phyloP scores from a whole-genome alignment of 768 basidiomycete genomes.

The Stropharia rugosoannulata region DNA sequence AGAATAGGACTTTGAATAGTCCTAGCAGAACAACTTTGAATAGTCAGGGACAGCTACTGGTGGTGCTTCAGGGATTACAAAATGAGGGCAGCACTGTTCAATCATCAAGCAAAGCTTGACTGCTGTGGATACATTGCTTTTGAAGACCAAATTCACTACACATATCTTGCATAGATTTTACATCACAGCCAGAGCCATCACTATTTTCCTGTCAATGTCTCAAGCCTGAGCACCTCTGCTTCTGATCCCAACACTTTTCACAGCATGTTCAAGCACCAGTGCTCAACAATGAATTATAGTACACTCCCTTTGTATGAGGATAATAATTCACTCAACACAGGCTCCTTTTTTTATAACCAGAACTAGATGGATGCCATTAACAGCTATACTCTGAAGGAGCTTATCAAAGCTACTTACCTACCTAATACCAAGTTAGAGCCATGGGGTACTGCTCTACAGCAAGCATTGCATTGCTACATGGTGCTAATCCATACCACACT shows the following conservation, averaged over 20 bases:
- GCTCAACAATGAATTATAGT: neutral
- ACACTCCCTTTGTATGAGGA: neutral
- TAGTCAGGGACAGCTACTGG: too few relatives aligned
- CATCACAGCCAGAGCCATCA: neutral
- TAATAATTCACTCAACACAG: conserved; percentile 5
- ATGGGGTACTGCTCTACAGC: neutral
- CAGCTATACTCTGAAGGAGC: neutral
- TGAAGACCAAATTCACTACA: too few relatives aligned
- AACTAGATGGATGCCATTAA: conserved; percentile 3
- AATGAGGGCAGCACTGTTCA: neutral
- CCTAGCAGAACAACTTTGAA: too few relatives aligned
- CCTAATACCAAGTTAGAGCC: neutral
- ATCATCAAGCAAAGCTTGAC: conserved; percentile 1
- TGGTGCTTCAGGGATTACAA: conserved; percentile 1
- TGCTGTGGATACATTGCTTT: too few relatives aligned
- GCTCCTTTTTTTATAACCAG: conserved; percentile 5
- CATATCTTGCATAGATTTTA: neutral
- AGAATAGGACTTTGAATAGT: too few relatives aligned
- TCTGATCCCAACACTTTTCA: too few relatives aligned
- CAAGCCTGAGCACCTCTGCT: neutral
- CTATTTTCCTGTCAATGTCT: too few relatives aligned
- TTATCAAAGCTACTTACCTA: neutral
- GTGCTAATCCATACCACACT: neutral
- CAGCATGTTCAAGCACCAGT: neutral
- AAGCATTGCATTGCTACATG: neutral